Percentiles rank a stretch among this genome's conserved stretches.
Conservation (phyloP, 768 basidiomycete species). For the Suillus placidus region DNA sequence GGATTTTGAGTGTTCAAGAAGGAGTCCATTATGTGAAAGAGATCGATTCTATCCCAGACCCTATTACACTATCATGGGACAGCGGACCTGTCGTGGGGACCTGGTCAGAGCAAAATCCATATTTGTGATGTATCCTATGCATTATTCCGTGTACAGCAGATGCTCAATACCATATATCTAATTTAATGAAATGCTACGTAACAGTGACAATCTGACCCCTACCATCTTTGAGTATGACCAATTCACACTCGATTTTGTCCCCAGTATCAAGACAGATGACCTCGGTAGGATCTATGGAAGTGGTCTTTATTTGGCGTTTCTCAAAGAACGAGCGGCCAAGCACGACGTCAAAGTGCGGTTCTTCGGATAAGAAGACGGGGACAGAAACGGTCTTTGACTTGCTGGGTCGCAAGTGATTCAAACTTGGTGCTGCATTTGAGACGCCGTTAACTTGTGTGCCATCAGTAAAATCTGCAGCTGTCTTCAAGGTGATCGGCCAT, state of each 20-base stretch:
- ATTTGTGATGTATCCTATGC: background rate
- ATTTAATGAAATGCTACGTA: conserved; percentile 46
- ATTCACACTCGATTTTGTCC: conserved; percentile 88
- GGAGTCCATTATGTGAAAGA: conserved; percentile 8
- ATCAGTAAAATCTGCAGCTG: conserved; percentile 26
- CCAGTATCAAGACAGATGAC: conserved; percentile 92
- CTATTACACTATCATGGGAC: background rate
- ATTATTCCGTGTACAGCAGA: background rate
- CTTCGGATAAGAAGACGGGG: conserved; percentile 87
- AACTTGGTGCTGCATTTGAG: background rate
- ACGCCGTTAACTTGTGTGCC: conserved; percentile 6
- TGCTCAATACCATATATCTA: background rate
- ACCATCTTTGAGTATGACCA: conserved; percentile 91
- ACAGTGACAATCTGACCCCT: conserved; percentile 89
- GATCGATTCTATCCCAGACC: conserved; percentile 3
- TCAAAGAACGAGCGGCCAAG: conserved; percentile 87
- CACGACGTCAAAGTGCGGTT: conserved; percentile 94
- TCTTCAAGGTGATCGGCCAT: conserved; percentile 77
- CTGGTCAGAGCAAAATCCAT: background rate
- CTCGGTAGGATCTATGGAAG: conserved; percentile 82
- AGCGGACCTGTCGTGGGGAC: background rate
- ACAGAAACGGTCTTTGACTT: conserved; percentile 48
- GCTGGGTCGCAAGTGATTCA: conserved; percentile 6
- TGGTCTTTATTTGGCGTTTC: conserved; percentile 79
- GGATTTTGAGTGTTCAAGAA: background rate